A percentile compares a stretch with the other conserved stretches of the same genome.
These are phyloP conservation scores for Hawksworthiomyces lignivorus DNA, from an alignment of 2,329 filamentous ascomycete species.

Conservation along the genomic window DNA sequence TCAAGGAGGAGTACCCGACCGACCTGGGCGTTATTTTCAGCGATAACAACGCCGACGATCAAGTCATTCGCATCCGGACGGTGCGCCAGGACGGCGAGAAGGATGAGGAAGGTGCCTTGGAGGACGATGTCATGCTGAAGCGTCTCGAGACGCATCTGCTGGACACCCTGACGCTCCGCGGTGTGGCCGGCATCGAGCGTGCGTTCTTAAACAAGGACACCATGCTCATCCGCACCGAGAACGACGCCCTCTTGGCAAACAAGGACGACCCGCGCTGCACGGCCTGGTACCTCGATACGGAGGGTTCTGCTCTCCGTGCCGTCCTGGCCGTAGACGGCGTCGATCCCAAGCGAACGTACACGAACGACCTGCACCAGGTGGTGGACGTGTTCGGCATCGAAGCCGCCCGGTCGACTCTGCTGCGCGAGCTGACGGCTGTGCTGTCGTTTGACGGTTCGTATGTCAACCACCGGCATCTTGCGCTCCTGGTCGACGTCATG, in stretches of 20 bases:
- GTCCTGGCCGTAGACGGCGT: constrained; percentile 85
- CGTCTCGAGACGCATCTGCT: constrained; percentile 85
- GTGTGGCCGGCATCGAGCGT: constrained; percentile 79
- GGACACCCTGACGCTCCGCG: constrained; percentile 83
- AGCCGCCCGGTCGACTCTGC: constrained; percentile 76
- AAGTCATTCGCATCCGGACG: constrained; percentile 86
- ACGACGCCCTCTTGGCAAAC: constrained; percentile 66
- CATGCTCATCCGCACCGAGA: constrained; percentile 55
- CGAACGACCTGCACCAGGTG: constrained; percentile 92
- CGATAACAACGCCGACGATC: constrained; percentile 94
- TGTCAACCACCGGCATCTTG: constrained; percentile 96
- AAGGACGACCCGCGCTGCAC: constrained; percentile 70
- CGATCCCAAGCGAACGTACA: constrained; percentile 77
- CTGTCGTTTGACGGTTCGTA: constrained; percentile 98
- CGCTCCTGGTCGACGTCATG: constrained; percentile 94
- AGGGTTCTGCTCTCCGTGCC: constrained; percentile 75
- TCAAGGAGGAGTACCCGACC: constrained; percentile 79
- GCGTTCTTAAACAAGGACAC: constrained; percentile 86
- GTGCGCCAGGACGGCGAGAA: constrained; percentile 63
- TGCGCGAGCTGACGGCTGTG: constrained; percentile 84
- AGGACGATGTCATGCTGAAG: constrained; percentile 91
- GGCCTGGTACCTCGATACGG: constrained; percentile 95
- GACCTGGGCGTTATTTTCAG: constrained; percentile 93
- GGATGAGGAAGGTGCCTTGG: constrained; percentile 58
- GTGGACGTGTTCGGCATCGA: constrained; percentile 95